Evolutionary conservation across 495 filamentous ascomycete genomes (phyloP).

Genomic region (Penicillium herquei): DNA sequence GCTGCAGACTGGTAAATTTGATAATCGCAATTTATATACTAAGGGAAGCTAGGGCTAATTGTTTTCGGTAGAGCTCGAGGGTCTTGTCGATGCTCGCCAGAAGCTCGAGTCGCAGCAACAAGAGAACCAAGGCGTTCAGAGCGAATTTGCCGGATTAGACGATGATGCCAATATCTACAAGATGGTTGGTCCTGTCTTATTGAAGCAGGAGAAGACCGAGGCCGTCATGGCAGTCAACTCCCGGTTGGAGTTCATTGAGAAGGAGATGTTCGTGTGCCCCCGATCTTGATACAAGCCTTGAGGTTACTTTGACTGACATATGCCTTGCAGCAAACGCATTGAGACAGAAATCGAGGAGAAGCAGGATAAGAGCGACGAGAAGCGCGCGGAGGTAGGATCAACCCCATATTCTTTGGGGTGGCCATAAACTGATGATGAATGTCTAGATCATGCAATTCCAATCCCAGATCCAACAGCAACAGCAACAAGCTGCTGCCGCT

Average conservation of each 20-base stretch:
- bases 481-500: constrained; percentile 32
- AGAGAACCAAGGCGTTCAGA: constrained; percentile 86
- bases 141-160: constrained; percentile 80
- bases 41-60: constrained; percentile 7
- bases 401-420: not conserved
- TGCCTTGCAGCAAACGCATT: constrained; percentile 65
- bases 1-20: constrained; percentile 68
- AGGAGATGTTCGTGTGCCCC: constrained; percentile 74
- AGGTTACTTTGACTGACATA: constrained; percentile 8
- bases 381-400: constrained; percentile 62
- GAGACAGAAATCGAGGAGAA: constrained; percentile 77
- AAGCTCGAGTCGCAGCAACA: constrained; percentile 91
- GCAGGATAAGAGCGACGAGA: constrained; percentile 77
- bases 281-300: not conserved
- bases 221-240: constrained; percentile 87
- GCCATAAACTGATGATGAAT: constrained; percentile 16
- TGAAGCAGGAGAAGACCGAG: constrained; percentile 91
- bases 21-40: too few species aligned
- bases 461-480: constrained; percentile 40
- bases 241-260: constrained; percentile 85
- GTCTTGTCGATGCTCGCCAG: constrained; percentile 75
- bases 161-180: constrained; percentile 91
- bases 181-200: constrained; percentile 83
- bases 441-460: constrained; percentile 46
- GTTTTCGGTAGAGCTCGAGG: constrained; percentile 65